Percentiles rank a stretch among this genome's conserved stretches.
Conservation (phyloP, 352 stramenopile species). For the Phytophthora capsici region DNA sequence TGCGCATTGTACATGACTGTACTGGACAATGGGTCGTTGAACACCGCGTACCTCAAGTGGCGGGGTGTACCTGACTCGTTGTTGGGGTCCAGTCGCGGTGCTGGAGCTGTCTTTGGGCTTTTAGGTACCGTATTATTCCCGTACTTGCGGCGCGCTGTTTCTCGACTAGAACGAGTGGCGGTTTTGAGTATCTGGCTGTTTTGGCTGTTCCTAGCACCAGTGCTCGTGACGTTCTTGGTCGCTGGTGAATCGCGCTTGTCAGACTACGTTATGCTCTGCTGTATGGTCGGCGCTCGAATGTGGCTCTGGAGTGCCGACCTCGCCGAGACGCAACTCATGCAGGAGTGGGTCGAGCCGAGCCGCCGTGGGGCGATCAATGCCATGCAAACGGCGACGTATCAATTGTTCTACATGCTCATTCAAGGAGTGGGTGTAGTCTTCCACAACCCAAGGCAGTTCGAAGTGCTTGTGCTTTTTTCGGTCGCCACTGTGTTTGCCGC, state of each 20-base stretch:
- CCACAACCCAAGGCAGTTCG: slow-evolving; percentile 57
- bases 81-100: slow-evolving; percentile 48
- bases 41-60: slow-evolving; percentile 75
- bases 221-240: slow-evolving; percentile 53
- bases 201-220: slow-evolving; percentile 54
- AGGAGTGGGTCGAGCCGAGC: slow-evolving; percentile 66
- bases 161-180: slow-evolving; percentile 49
- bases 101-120: slow-evolving; percentile 55
- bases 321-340: slow-evolving; percentile 75
- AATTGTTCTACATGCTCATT: slow-evolving; percentile 74
- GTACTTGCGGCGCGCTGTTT: slow-evolving; percentile 30
- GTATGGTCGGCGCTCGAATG: slow-evolving; percentile 51
- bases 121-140: slow-evolving; percentile 63
- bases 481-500: slow-evolving; percentile 49
- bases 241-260: slow-evolving; percentile 50
- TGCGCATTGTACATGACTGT: slow-evolving; percentile 70
- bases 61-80: slow-evolving; percentile 56
- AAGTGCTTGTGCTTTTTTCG: slow-evolving; percentile 63
- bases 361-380: slow-evolving; percentile 58
- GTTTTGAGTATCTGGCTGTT: slow-evolving; percentile 75
- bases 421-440: slow-evolving; percentile 61
- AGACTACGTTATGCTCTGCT: slow-evolving; percentile 64
- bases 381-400: slow-evolving; percentile 72
- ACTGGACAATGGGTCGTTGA: slow-evolving; percentile 54
- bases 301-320: slow-evolving; percentile 67